These are phyloP conservation scores for Podospora sp. DNA, from an alignment of 495 filamentous ascomycete species.

Conservation along the genomic window DNA sequence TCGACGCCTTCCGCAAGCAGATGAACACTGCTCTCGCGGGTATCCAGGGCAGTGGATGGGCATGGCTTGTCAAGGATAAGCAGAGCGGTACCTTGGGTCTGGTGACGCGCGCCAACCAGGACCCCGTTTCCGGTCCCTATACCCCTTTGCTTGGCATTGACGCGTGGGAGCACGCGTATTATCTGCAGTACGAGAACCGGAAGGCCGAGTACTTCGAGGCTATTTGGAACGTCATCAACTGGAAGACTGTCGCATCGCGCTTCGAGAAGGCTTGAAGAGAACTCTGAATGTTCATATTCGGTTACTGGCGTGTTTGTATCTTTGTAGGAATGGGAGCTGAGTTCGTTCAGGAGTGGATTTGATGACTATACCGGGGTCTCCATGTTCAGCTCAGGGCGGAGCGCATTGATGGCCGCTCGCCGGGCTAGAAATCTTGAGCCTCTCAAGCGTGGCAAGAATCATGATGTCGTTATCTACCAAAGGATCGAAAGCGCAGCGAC, in stretches of 20 bases:
- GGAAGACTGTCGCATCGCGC: slow-evolving; percentile 88
- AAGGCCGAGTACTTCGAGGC: slow-evolving; percentile 98
- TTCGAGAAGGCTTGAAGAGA: slow-evolving; percentile 52
- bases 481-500: too few relatives aligned
- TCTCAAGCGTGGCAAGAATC: too few relatives aligned
- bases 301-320: background rate
- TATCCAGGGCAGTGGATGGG: slow-evolving; percentile 95
- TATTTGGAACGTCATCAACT: slow-evolving; percentile 96
- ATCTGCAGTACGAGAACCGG: slow-evolving; percentile 92
- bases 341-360: background rate
- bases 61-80: slow-evolving; percentile 93
- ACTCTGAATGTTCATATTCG: background rate
- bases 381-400: too few relatives aligned
- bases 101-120: slow-evolving; percentile 80
- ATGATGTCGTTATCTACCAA: too few relatives aligned
- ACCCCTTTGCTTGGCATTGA: slow-evolving; percentile 82
- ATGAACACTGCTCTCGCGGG: slow-evolving; percentile 83
- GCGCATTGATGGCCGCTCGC: too few relatives aligned
- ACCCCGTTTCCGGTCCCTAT: slow-evolving; percentile 78
- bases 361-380: too few relatives aligned
- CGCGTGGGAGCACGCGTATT: slow-evolving; percentile 76
- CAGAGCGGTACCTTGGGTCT: slow-evolving; percentile 75
- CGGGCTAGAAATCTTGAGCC: too few relatives aligned
- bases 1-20: slow-evolving; percentile 75
- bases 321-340: background rate